Evolutionary conservation across 768 basidiomycete species (phyloP), one percentile per base, ranked within the genome.

Genomic region (Boletus subcaerulescens): DNA sequence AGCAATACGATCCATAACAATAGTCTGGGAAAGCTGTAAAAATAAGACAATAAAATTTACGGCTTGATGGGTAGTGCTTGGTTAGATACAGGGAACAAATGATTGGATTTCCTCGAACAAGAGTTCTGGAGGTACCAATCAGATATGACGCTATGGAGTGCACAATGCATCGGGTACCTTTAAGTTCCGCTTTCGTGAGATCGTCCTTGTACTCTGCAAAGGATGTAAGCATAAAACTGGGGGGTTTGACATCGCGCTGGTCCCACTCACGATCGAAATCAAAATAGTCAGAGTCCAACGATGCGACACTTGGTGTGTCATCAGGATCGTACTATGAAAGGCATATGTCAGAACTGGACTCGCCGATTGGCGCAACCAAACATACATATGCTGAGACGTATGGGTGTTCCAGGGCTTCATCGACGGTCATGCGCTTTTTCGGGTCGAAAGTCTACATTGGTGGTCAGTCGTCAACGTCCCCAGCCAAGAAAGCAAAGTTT

Each of bases 211-310:
- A 80, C 56, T 83, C 81, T 85, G 60, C n/a, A 20, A 52, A 49
- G 48, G 40, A 51, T 4, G 50, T 49, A 46, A 56, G 32, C 54
- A 62, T 39, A 54, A 48, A 51, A 4, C 13, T 20, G 13, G 13
- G 13, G 24, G 14, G 14, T 36, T 13, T 8, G 48, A 47, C 26
- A 38, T 39, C 26, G 36, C 41, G 45, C 45, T 33, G 39, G 38
- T 40, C 10, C 20, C 15, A 71, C 86, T 70, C 65, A 88, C 84
- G 76, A 69, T 97, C 93, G 65, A 95, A 96, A 61, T 93, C 88
- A 71, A 97, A 97, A 73, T 94, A 97, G 43, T 82, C 80, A 0
- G 91, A 84, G 65, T 86, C 86, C 43, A 97, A 80, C 11, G 90
- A 86, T 40, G 82, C 77, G n/a, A 88, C 86, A 29, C 76, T 76